A percentile compares a stretch with the other conserved stretches of the same genome.
Evolutionary conservation across 169 alveolate genomes (phyloP).

Genomic region (Plasmodium gaboni): DNA sequence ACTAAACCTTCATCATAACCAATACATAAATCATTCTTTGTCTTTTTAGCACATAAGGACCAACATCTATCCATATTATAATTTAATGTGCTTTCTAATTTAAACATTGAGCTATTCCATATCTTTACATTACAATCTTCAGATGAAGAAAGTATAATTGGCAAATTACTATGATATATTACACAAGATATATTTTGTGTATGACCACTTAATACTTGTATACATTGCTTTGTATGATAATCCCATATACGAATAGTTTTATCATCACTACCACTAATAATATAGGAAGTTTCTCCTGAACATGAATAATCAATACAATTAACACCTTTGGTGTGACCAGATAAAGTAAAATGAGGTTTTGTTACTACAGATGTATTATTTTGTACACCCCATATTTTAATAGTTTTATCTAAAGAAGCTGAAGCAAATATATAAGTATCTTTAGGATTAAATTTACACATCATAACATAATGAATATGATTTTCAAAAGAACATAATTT

Average conservation of each 20-base stretch:
- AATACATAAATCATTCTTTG: conserved; percentile 87
- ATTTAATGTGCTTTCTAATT: conserved; percentile 94
- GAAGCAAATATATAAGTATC: conserved; percentile 97
- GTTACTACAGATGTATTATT: conserved; percentile 84
- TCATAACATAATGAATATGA: conserved; percentile 99
- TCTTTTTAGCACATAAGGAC: conserved; percentile 90
- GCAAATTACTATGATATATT: conserved; percentile 95
- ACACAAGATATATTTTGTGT: conserved; percentile 94
- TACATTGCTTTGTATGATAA: conserved; percentile 97
- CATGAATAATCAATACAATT: conserved; percentile 91
- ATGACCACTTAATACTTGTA: conserved; percentile 96
- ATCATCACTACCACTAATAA: conserved; percentile 98
- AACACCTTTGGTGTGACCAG: conserved; percentile 98
- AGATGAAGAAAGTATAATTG: conserved; percentile 94
- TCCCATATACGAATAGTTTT: conserved; percentile 98
- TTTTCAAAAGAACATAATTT: conserved; percentile 95
- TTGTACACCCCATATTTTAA: conserved; percentile 94
- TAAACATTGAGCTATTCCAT: conserved; percentile 96
- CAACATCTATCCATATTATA: conserved; percentile 95
- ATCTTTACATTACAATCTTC: conserved; percentile 97
- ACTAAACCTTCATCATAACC: conserved; percentile 93
- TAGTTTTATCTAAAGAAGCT: conserved; percentile 96
- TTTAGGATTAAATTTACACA: conserved; percentile 97
- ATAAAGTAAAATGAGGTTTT: conserved; percentile 95
- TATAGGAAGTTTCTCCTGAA: conserved; percentile 94